These are phyloP conservation scores for Phytophthora aleatoria DNA, from an alignment of 352 stramenopile species.

Conservation along the genomic window DNA sequence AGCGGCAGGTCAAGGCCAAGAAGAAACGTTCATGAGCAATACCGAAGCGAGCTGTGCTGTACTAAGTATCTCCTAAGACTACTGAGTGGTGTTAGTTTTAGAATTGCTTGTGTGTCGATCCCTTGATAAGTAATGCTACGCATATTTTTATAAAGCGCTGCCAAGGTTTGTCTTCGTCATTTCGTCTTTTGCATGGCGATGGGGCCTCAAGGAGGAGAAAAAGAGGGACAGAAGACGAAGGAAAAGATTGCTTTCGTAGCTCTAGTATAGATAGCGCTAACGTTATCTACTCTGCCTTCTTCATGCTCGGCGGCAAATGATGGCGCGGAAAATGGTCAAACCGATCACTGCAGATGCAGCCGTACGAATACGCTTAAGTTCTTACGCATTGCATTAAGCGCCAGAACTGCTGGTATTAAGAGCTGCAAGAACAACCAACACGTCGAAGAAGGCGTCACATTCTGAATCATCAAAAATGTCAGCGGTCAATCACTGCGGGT, in stretches of 20 bases:
- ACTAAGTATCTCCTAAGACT: too few species aligned
- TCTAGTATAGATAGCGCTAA: too few species aligned
- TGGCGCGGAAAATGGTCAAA: slow-evolving; percentile 79
- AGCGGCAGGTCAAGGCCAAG: slow-evolving; percentile 86
- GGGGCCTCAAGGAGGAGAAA: slow-evolving; percentile 77
- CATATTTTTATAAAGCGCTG: slow-evolving; percentile 36
- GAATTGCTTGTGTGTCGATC: neutral
- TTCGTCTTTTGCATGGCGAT: slow-evolving; percentile 38
- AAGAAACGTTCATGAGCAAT: slow-evolving; percentile 42
- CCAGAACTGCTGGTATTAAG: too few species aligned
- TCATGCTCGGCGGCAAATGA: slow-evolving; percentile 44
- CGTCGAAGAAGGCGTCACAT: too few species aligned
- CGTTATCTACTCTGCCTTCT: too few species aligned
- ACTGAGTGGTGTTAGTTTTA: neutral
- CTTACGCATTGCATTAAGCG: too few species aligned
- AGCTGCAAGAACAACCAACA: too few species aligned
- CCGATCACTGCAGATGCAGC: slow-evolving; percentile 88
- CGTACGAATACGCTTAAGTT: too few species aligned
- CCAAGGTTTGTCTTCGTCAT: slow-evolving; percentile 10
- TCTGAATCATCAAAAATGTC: too few species aligned
- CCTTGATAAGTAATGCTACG: neutral
- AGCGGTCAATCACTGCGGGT: too few species aligned
- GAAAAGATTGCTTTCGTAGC: slow-evolving; percentile 43
- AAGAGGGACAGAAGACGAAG: slow-evolving; percentile 70
- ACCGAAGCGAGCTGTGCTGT: slow-evolving; percentile 7